Conservation (phyloP, 345 rosid species). For the Adansonia digitata region DNA sequence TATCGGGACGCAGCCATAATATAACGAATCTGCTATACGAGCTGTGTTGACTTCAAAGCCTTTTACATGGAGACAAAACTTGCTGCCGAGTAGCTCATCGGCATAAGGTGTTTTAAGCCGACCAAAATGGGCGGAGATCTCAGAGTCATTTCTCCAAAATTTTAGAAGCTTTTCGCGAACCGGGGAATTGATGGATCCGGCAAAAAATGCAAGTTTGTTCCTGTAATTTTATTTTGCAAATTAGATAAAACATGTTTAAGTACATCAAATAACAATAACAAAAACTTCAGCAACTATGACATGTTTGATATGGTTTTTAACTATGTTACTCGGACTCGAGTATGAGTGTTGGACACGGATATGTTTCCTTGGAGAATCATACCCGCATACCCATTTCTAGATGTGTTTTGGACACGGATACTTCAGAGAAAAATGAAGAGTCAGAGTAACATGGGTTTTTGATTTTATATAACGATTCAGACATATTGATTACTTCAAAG, state of each 20-base stretch:
- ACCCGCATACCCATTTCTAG: no score
- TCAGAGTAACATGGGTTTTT: no score
- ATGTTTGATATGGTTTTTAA: neutral
- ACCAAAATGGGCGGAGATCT: constrained; percentile 43
- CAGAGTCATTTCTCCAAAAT: constrained; percentile 48
- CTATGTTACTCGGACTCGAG: no score
- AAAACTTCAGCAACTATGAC: neutral
- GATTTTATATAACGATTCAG: neutral
- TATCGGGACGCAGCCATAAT: constrained; percentile 48
- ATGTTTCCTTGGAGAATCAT: no score
- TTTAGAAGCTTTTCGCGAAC: constrained; percentile 47
- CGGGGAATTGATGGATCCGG: constrained; percentile 54
- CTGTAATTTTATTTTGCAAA: constrained; percentile 26
- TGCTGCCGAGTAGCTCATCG: constrained; percentile 44
- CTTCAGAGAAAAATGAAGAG: no score
- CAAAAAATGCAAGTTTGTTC: constrained; percentile 56
- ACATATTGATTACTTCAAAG: neutral
- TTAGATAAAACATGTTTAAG: neutral
- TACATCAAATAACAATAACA: neutral
- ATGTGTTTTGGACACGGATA: no score
- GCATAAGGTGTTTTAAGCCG: constrained; percentile 50
- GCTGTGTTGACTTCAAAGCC: constrained; percentile 68
- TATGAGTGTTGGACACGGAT: no score
- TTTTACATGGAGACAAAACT: constrained; percentile 64
- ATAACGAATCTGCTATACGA: constrained; percentile 45